Evolutionary conservation across 441 rosid genomes (phyloP).

Genomic region (Pelargonium citronellum): DNA sequence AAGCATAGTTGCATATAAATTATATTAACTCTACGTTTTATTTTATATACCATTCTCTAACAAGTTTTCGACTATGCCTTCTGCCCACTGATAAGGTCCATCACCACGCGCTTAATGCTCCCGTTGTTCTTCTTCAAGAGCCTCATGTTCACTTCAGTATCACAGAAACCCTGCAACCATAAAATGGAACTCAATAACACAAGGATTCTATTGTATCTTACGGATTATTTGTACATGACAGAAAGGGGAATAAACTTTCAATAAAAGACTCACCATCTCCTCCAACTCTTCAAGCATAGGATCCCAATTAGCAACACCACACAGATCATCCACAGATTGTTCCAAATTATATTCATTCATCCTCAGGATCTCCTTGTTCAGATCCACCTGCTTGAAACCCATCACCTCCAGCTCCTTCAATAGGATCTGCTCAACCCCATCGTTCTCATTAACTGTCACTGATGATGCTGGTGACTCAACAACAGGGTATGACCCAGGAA

Average conservation of each 20-base stretch:
- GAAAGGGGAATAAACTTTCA: neutral
- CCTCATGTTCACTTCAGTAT: constrained; percentile 65
- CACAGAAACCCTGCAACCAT: constrained; percentile 64
- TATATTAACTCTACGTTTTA: neutral
- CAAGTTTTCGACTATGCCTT: neutral
- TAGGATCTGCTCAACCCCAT: constrained; percentile 44
- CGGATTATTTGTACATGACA: too few species aligned
- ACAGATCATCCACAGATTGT: constrained; percentile 70
- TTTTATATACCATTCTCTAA: neutral
- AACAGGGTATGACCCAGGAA: constrained; percentile 6
- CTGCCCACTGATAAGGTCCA: constrained; percentile 37
- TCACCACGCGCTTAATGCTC: constrained; percentile 82
- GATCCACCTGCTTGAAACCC: constrained; percentile 87
- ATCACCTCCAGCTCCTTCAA: constrained; percentile 82
- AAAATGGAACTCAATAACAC: neutral
- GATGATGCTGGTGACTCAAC: constrained; percentile 15
- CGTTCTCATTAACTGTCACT: constrained; percentile 16
- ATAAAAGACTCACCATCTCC: constrained; percentile 57
- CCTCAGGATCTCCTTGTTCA: constrained; percentile 87
- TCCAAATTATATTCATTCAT: constrained; percentile 66
- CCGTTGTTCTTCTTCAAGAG: constrained; percentile 91
- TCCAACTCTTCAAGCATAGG: constrained; percentile 80
- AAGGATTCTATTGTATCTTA: neutral
- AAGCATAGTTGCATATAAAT: neutral
- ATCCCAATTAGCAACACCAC: constrained; percentile 83